Evolutionary conservation across 1,284 basidiomycete genomes (phyloP).

Genomic region (Rhodotorula sp.): DNA sequence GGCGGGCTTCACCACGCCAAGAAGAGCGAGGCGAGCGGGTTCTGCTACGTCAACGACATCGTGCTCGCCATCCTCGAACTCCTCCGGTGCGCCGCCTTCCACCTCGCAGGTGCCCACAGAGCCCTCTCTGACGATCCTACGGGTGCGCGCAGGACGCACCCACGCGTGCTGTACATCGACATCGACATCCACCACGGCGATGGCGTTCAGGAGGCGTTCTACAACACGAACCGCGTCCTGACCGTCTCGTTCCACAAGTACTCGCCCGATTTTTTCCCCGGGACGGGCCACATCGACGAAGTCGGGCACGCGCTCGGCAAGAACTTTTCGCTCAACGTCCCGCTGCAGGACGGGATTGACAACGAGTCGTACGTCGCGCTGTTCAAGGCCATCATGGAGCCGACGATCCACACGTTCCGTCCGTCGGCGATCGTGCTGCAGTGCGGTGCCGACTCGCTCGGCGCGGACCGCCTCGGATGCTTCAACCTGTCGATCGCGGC

Average conservation of each 20-base stretch:
- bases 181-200: slow-evolving; percentile 98
- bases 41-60: slow-evolving; percentile 96
- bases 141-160: slow-evolving; percentile 66
- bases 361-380: slow-evolving; percentile 93
- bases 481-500: slow-evolving; percentile 99
- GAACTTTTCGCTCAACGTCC: slow-evolving; percentile 94
- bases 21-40: slow-evolving; percentile 91
- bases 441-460: slow-evolving; percentile 95
- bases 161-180: slow-evolving; percentile 91
- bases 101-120: background rate
- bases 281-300: slow-evolving; percentile 89
- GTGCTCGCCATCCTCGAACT: slow-evolving; percentile 91
- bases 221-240: slow-evolving; percentile 95
- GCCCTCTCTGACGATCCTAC: background rate
- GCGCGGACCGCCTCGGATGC: slow-evolving; percentile 89
- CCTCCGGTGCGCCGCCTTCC: slow-evolving; percentile 64
- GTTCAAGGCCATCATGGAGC: slow-evolving; percentile 95
- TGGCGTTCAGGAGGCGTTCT: slow-evolving; percentile 96
- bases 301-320: slow-evolving; percentile 82
- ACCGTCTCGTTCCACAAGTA: slow-evolving; percentile 99
- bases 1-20: slow-evolving; percentile 95
- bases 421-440: slow-evolving; percentile 92
- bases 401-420: slow-evolving; percentile 84
- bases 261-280: slow-evolving; percentile 96
- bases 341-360: slow-evolving; percentile 93